phyloP scores from a whole-genome alignment of 257 asterid genomes.

The Verbena officinalis region DNA sequence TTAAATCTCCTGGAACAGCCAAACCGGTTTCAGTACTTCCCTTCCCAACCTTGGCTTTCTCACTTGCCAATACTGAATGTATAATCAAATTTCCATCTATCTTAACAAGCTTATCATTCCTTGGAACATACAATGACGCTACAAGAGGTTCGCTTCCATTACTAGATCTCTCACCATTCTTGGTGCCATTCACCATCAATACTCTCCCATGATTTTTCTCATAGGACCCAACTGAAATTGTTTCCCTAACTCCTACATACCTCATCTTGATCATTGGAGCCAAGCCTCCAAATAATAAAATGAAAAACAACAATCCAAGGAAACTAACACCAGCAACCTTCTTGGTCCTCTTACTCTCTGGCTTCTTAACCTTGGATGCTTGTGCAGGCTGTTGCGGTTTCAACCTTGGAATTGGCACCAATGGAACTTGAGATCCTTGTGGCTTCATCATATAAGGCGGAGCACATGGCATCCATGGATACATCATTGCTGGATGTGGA shows the following conservation, averaged over 20 bases:
- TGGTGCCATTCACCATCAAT: constrained; percentile 54
- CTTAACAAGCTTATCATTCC: constrained; percentile 69
- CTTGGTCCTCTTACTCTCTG: constrained; percentile 59
- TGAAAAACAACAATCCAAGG: constrained; percentile 68
- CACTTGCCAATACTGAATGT: constrained; percentile 72
- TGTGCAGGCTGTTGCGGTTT: constrained; percentile 47
- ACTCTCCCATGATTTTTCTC: constrained; percentile 61
- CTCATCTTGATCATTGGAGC: constrained; percentile 63
- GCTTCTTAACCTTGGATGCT: constrained; percentile 53
- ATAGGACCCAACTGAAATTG: constrained; percentile 39
- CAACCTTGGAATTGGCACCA: constrained; percentile 87
- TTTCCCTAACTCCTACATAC: constrained; percentile 65
- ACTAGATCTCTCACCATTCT: constrained; percentile 27
- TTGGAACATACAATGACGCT: constrained; percentile 66
- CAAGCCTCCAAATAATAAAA: constrained; percentile 77
- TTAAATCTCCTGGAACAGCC: constrained; percentile 57
- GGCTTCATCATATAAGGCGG: constrained; percentile 75
- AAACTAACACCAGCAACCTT: constrained; percentile 87
- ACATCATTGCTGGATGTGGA: constrained; percentile 62
- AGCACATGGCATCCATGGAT: constrained; percentile 78
- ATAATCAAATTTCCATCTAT: constrained; percentile 72
- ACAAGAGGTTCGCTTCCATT: constrained; percentile 60
- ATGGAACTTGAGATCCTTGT: constrained; percentile 85
- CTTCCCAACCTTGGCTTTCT: constrained; percentile 51
- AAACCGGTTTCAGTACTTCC: constrained; percentile 56